Evolutionary conservation across 768 basidiomycete species (phyloP), one percentile per base, ranked within the genome.

Genomic region (Termitomyces eurrhizus): DNA sequence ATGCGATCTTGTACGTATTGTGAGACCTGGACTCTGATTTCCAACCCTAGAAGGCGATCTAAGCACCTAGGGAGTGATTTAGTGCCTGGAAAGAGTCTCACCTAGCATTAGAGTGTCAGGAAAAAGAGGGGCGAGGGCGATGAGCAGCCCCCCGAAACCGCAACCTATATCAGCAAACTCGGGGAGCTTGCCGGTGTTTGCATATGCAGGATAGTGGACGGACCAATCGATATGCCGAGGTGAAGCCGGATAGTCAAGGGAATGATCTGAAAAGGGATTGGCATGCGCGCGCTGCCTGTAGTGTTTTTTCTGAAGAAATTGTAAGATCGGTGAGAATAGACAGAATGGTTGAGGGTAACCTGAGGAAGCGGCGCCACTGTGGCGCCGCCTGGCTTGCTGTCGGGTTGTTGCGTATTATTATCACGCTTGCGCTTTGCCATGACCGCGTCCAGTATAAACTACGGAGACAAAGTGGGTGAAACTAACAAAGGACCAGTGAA

Each of bases 91-190:
- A 62, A 42, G n/a, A 53, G 44, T 77, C 80, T 71, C 70, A 95
- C 96, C 97, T 33, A 99, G 85, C 84, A 99, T 96, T 56, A 97
- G 80, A 0, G 85, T 91, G 64, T 96, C 88, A 7, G 97, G 97
- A 69, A 90, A 97, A 41, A 93, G 76, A 7, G 95, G 94, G 0
- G 95, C 93, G 16, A 99, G 84, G 4, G 90, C 76, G 65, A 95
- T 90, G 61, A 96, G 78, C 44, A 99, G 83, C 16, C 97, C 97
- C 14, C 97, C 97, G 68, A 98, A 99, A 46, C 97, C 97, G 72
- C 97, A 99, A 0, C 97, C 97, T 39, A 99, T 86, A 73, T 99
- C 97, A 4, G 93, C 97, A 69, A 95, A 97, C 74, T 95, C 93
- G 49, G 97, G 95, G 11, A 77, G 75, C 68, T 90, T 90, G 45